A percentile compares a stretch with the other conserved stretches of the same genome.
phyloP scores from a whole-genome alignment of 2,329 filamentous ascomycete species.

The Calonectria henricotiae region DNA sequence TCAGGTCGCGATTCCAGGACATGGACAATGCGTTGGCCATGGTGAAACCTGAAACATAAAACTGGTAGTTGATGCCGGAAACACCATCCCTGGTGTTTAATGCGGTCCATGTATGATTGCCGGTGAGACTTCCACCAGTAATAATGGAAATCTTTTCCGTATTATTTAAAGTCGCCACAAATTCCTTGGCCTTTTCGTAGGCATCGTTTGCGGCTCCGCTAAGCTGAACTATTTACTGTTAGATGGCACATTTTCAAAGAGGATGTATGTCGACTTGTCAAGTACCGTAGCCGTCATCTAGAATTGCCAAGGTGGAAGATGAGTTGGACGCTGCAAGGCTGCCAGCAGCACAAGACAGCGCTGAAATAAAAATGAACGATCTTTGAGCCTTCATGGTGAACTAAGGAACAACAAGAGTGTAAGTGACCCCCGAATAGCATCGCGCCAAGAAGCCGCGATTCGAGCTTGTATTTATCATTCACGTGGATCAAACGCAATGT shows the following conservation, averaged over 20 bases:
- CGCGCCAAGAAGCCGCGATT: not conserved
- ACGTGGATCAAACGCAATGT: constrained; percentile 1
- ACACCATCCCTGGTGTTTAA: constrained; percentile 26
- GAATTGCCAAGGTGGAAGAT: constrained; percentile 1
- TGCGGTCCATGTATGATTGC: constrained; percentile 22
- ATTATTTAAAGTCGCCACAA: constrained; percentile 23
- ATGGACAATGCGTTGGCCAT: constrained; percentile 29
- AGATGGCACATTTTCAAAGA: not conserved
- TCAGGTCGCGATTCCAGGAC: constrained; percentile 21
- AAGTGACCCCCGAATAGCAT: not conserved
- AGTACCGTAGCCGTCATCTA: constrained; percentile 25
- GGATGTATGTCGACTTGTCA: not conserved
- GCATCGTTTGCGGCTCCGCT: constrained; percentile 4
- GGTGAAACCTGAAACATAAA: constrained; percentile 29
- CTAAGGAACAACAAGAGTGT: not conserved
- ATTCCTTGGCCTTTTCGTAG: constrained; percentile 27
- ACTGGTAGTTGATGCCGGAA: constrained; percentile 28
- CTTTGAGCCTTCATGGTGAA: constrained; percentile 14
- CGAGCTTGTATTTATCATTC: constrained; percentile 1
- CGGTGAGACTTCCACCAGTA: constrained; percentile 15
- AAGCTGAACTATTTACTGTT: constrained; percentile 10
- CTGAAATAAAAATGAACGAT: not conserved
- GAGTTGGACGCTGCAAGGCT: constrained; percentile 27
- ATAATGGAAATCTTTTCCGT: constrained; percentile 29
- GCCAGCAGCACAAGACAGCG: constrained; percentile 20